Evolutionary conservation across 164 flowering plant genomes (phyloP).

Genomic region (Akebia trifoliata): DNA sequence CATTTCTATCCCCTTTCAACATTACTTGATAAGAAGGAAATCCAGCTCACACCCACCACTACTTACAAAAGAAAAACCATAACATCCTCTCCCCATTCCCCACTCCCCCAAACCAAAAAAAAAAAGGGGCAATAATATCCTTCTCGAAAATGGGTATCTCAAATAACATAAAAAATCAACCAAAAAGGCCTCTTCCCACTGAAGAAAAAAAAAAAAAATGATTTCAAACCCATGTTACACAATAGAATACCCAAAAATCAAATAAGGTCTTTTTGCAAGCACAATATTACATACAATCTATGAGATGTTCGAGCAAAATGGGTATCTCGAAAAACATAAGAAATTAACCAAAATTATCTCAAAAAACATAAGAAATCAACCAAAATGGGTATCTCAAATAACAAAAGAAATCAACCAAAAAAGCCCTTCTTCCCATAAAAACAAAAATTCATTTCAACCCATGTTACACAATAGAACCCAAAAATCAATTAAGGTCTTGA

Average conservation of each 20-base stretch:
- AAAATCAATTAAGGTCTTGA: too few relatives aligned
- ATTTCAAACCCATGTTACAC: background rate
- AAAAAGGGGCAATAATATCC: too few relatives aligned
- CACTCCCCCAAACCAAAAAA: too few relatives aligned
- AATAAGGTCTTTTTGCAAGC: too few relatives aligned
- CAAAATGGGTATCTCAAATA: background rate
- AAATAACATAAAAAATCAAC: background rate
- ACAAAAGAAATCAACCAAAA: background rate
- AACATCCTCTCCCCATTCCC: too few relatives aligned
- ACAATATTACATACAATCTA: too few relatives aligned
- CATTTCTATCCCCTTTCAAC: too few relatives aligned
- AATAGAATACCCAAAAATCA: background rate
- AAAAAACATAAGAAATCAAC: background rate
- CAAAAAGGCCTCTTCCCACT: background rate
- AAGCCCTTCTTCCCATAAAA: background rate
- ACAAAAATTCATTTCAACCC: background rate
- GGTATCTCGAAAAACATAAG: background rate
- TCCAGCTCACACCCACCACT: too few relatives aligned
- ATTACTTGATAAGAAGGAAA: too few relatives aligned
- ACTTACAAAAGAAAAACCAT: too few relatives aligned
- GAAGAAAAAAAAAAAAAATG: background rate
- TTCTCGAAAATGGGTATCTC: conserved; percentile 1
- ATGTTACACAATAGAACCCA: background rate
- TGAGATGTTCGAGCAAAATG: too few relatives aligned
- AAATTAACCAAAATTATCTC: background rate